Evolutionary conservation across 2,329 filamentous ascomycete species (phyloP).

Genomic region (Hymenoscyphus repandus): DNA sequence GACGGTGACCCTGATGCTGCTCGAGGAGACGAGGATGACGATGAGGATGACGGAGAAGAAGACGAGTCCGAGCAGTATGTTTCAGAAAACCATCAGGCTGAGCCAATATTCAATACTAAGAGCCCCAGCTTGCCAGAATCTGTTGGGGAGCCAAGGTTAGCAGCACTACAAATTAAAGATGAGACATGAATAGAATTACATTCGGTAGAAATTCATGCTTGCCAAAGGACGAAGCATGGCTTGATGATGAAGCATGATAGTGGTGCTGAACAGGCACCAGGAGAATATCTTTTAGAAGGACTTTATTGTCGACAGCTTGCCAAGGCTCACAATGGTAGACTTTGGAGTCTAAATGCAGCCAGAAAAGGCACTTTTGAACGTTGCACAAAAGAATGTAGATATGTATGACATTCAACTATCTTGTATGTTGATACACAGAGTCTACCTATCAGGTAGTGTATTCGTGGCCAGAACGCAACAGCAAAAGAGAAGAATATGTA

Average conservation of each 20-base stretch:
- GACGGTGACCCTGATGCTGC: conserved; percentile 32
- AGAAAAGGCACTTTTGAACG: no score
- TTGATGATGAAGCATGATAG: no score
- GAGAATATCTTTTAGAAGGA: no score
- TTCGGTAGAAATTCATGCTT: neutral
- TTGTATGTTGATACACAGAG: conserved; percentile 3
- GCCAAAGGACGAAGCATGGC: no score
- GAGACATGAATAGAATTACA: conserved; percentile 23
- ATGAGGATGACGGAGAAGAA: conserved; percentile 32
- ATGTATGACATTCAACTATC: neutral
- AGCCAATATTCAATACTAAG: conserved; percentile 24
- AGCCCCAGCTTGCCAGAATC: neutral
- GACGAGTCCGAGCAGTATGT: conserved; percentile 17
- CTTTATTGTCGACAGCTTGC: no score
- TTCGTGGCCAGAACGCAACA: conserved; percentile 17
- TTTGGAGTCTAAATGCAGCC: no score
- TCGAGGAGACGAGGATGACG: conserved; percentile 34
- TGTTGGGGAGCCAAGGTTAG: conserved; percentile 16
- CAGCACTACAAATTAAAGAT: conserved; percentile 24
- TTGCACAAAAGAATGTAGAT: neutral
- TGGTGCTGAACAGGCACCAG: no score
- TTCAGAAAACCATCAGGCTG: conserved; percentile 21
- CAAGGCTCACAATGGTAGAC: no score
- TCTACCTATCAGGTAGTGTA: conserved; percentile 16
- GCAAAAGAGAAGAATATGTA: conserved; percentile 25